phyloP scores from a whole-genome alignment of 495 filamentous ascomycete species.

The Lasiosphaeria ovina region DNA sequence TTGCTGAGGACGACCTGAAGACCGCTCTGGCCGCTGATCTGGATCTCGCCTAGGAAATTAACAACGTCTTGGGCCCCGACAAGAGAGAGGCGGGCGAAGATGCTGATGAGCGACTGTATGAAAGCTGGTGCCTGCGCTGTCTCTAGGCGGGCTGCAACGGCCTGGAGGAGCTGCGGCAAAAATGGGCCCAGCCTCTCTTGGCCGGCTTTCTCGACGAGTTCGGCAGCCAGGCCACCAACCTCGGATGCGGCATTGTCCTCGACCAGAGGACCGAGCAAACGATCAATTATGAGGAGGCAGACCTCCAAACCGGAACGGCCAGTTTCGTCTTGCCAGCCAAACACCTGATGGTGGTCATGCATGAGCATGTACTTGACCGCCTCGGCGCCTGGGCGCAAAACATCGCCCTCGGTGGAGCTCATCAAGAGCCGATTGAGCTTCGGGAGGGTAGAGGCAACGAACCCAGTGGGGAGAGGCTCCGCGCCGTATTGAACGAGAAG shows the following conservation, averaged over 20 bases:
- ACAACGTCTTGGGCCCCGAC: slow-evolving; percentile 85
- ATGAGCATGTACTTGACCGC: slow-evolving; percentile 82
- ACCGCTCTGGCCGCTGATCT: slow-evolving; percentile 71
- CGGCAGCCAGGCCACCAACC: slow-evolving; percentile 90
- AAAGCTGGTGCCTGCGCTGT: slow-evolving; percentile 79
- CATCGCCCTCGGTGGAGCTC: slow-evolving; percentile 73
- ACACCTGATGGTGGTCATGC: slow-evolving; percentile 84
- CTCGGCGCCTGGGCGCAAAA: slow-evolving; percentile 82
- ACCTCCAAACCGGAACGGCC: slow-evolving; percentile 85
- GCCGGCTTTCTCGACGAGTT: slow-evolving; percentile 91
- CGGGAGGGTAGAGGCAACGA: slow-evolving; percentile 80
- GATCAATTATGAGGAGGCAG: slow-evolving; percentile 86
- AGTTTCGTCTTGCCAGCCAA: slow-evolving; percentile 72
- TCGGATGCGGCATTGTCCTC: slow-evolving; percentile 92
- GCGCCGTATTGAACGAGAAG: slow-evolving; percentile 78
- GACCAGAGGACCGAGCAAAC: slow-evolving; percentile 76
- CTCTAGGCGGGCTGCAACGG: slow-evolving; percentile 81
- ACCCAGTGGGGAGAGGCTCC: slow-evolving; percentile 80
- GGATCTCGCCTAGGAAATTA: slow-evolving; percentile 80
- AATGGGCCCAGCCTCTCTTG: slow-evolving; percentile 86
- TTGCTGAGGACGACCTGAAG: slow-evolving; percentile 85
- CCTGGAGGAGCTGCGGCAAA: slow-evolving; percentile 81
- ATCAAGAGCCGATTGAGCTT: slow-evolving; percentile 82
- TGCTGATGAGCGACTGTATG: slow-evolving; percentile 86
- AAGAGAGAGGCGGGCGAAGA: slow-evolving; percentile 87